Evolutionary conservation across 1,139 yeast species (phyloP), one percentile per base, ranked within the genome.

Genomic region (Debaryomyces subglobosus): DNA sequence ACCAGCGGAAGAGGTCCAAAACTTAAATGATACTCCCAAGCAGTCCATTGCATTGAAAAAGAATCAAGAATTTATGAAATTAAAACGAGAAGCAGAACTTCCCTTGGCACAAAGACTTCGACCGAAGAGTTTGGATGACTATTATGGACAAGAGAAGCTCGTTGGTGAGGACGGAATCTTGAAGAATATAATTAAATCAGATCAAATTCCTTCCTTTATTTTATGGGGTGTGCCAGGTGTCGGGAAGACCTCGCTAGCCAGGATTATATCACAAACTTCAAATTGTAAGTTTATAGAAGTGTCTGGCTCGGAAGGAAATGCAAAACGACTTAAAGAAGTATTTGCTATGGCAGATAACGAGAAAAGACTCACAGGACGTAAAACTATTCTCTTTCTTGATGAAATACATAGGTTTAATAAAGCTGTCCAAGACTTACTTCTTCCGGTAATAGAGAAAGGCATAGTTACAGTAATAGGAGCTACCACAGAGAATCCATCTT

Each of bases 191-290:
- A 80, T 94, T 1, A 76, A 77, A 33, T 66, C 79, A 1, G 86
- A 83, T 39, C 71, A 68, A 54, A 81, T 84, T 2, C 98, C 98
- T 0, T 91, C 97, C 0, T 80, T 94, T 72, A 83, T 94, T 5
- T 71, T 94, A 12, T 94, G 98, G 98, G 99, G 99, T 0, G 89
- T 89, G 1, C 96, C 97, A 0, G 98, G 98, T 0, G 94, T 87
- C 2, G 99, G 99, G 0, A 94, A 94, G 63, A 94, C 99, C 0
- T 85, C 98, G 0, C 59, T 81, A 43, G 84, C 84, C 1, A 63
- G 88, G 46, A 83, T 86, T 21, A 74, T 88, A 7, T 86, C 84
- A 1, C 67, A 71, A 30, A 68, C 77, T 1, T 74, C 86, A 1
- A 76, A 79, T 44, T 76, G 84, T 50, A 65, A 64, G 47, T 88